Base-by-base conservation (phyloP, 108 stramenopile species). In the Schizochytrium sp. region DNA sequence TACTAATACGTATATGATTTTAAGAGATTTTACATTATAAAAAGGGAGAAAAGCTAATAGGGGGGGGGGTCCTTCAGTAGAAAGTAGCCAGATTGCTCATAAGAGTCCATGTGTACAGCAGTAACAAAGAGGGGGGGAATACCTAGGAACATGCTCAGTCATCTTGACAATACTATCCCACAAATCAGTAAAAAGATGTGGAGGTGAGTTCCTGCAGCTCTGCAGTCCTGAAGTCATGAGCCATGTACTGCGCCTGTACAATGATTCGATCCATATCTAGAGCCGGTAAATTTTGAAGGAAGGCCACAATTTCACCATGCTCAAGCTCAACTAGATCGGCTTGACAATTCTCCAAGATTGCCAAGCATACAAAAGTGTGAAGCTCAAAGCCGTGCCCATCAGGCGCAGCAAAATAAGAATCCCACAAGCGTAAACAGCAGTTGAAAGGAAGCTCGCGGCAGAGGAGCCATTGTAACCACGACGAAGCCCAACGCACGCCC, bases 281-380 rank as follows among this genome's bases (percentile, higher is more conserved):
- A 5, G 50, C 53, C 47, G 76, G 76, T 5, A 83, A 53, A 28
- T 83, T 49, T 5, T 55, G 47, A 47, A 83, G 28, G 47, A 83
- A 83, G 5, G 13, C 50, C 15, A 83, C 53, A 13, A 83, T 55
- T 42, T 83, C 76, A 7, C 50, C 76, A 53, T 83, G 76, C 76
- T 83, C 76, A 50, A 83, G 76, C 76, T 83, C 76, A 50, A 83
- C 53, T 10, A 83, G 76, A 42, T 83, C 76, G 10, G 76, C 47
- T 40, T 83, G 76, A 53, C 76, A 83, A 40, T 83, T 83, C 28
- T 83, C 76, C 76, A 83, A 55, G 47, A 83, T 83, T 0, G 76
- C 76, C 76, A 83, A 28, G 55, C 76, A 83, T 13, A 83, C 76
- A 83, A 83, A 83, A 28, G 76, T 83, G n/a, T 83, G 76, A n/a